Evolutionary conservation across 768 basidiomycete genomes (phyloP), one percentile per base, ranked within the genome.

Genomic region (Tricholoma hemisulphureum): DNA sequence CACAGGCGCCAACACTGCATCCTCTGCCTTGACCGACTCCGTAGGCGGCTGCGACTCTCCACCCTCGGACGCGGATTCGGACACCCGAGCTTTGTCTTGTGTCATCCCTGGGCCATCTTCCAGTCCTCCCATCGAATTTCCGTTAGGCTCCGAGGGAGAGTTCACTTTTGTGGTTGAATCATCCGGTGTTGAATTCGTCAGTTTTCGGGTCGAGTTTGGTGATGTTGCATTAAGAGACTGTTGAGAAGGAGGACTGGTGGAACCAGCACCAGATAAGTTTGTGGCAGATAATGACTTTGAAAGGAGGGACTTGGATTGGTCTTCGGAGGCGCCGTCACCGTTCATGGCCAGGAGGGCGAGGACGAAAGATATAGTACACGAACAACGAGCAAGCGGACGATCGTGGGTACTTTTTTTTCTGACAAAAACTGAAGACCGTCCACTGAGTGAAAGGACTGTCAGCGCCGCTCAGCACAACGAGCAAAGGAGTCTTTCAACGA

Each of bases 271-370:
- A 59, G 72, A 51, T 59, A 66, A 28, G 59, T 63, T 58, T 58
- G 67, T 54, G 55, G 67, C 61, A 59, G 69, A 67, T 21, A 65
- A 62, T 57, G 67, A 51, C 16, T 69, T 62, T 21, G 65, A 58
- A 70, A 71, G 65, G 66, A 73, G 68, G 58, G 74, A 68, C 62
- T 64, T 68, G 16, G 66, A 35, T 62, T 63, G 59, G 52, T 61
- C 58, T 59, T 67, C 62, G 51, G 67, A 60, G 70, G 67, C 73
- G 68, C 67, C 73, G 67, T 71, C 67, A 71, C 71, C 70, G 75
- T 77, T 73, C 80, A 82, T 82, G 72, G 69, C 73, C 74, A 73
- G 71, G 68, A 66, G 66, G 55, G 58, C 59, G 63, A 63, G 16
- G 55, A 45, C 41, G 61, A 56, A 61, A 62, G 60, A 65, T 65